phyloP scores from a whole-genome alignment of 805 yeast species.

The Cyberlindnera lachancei region DNA sequence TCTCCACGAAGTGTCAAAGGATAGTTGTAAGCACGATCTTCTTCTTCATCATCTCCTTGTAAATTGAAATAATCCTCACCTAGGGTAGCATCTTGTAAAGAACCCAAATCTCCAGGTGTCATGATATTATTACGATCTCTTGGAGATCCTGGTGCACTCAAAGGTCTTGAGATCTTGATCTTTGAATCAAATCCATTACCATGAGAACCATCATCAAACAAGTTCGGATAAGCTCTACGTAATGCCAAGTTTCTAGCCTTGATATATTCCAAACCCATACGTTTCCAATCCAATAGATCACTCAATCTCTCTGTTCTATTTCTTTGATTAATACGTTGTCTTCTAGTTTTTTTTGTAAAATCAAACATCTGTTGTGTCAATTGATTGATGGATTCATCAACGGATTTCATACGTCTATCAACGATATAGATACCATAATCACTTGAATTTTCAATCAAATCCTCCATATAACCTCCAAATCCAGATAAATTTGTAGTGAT shows the following conservation, averaged over 20 bases:
- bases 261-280: slow-evolving; percentile 95
- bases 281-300: slow-evolving; percentile 92
- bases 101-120: slow-evolving; percentile 99
- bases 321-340: slow-evolving; percentile 96
- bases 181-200: slow-evolving; percentile 31
- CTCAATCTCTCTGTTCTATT: slow-evolving; percentile 92
- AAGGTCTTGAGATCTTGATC: slow-evolving; percentile 79
- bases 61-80: slow-evolving; percentile 69
- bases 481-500: slow-evolving; percentile 95
- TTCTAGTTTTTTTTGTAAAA: slow-evolving; percentile 80
- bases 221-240: slow-evolving; percentile 89
- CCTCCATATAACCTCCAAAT: slow-evolving; percentile 98
- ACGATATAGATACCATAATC: slow-evolving; percentile 97
- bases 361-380: slow-evolving; percentile 84
- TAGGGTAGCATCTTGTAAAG: slow-evolving; percentile 81
- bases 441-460: slow-evolving; percentile 83
- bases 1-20: slow-evolving; percentile 44
- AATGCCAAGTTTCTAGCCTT: slow-evolving; percentile 90
- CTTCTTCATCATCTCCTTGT: slow-evolving; percentile 36
- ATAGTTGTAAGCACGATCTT: slow-evolving; percentile 33
- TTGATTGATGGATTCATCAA: slow-evolving; percentile 91
- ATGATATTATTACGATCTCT: slow-evolving; percentile 64
- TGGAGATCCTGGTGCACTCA: slow-evolving; percentile 97
- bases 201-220: slow-evolving; percentile 37
- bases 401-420: slow-evolving; percentile 85